Conservation (phyloP, 352 stramenopile genomes). For the Phytophthora macrochlamydospora region DNA sequence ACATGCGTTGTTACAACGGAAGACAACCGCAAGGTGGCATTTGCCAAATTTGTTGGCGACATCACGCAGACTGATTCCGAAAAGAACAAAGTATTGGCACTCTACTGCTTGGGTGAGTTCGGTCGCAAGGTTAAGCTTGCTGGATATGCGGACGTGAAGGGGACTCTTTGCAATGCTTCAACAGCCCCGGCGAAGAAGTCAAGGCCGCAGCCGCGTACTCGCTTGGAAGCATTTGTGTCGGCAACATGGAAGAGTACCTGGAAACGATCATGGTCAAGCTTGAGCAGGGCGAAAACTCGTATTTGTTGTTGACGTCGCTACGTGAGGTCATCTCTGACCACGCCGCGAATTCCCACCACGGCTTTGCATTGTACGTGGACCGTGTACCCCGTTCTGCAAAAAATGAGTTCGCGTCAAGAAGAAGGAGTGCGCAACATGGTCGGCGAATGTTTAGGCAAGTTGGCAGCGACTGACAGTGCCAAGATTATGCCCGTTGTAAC, state of each 20-base stretch:
- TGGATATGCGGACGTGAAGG: constrained; percentile 85
- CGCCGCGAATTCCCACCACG: constrained; percentile 74
- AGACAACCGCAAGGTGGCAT: constrained; percentile 68
- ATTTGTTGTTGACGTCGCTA: constrained; percentile 96
- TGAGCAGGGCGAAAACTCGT: constrained; percentile 92
- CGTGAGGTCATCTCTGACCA: constrained; percentile 95
- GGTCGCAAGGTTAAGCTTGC: constrained; percentile 92
- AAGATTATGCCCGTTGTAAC: constrained; percentile 92
- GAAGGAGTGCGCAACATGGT: constrained; percentile 98
- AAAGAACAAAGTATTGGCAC: constrained; percentile 87
- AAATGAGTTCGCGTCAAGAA: constrained; percentile 92
- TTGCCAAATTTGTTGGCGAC: constrained; percentile 73
- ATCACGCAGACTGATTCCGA: constrained; percentile 61
- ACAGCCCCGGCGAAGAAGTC: constrained; percentile 90
- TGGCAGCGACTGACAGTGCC: constrained; percentile 90
- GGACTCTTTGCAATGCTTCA: constrained; percentile 92
- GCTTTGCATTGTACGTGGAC: constrained; percentile 76
- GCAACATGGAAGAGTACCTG: constrained; percentile 90
- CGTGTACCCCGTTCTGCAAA: constrained; percentile 93
- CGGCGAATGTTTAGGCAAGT: constrained; percentile 96
- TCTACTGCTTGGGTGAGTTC: constrained; percentile 96
- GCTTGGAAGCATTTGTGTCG: constrained; percentile 95
- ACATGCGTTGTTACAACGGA: constrained; percentile 70
- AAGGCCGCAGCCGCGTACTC: constrained; percentile 97
- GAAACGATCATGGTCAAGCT: constrained; percentile 94